phyloP scores from a whole-genome alignment of 306 rosid genomes.

The Cyclanthera cordifolia region DNA sequence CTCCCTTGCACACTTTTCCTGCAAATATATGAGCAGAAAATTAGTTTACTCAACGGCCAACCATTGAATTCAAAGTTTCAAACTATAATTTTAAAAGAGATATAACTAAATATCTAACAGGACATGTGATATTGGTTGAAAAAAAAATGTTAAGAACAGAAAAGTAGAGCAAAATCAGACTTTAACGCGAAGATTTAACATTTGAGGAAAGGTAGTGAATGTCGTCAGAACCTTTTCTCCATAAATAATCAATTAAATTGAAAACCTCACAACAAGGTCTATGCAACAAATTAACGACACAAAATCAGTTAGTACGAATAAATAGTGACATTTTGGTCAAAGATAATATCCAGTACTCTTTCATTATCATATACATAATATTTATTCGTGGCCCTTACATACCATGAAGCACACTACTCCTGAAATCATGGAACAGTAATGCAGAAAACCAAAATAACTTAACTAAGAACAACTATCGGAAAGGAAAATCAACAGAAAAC shows the following conservation, averaged over 20 bases:
- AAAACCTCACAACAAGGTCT: not conserved
- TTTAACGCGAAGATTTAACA: not conserved
- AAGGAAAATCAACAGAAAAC: not conserved
- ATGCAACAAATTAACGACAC: not conserved
- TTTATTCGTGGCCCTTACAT: not conserved
- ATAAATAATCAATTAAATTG: not conserved
- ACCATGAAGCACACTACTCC: not conserved
- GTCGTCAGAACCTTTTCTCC: not conserved
- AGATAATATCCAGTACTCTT: not conserved
- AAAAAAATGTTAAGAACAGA: not conserved
- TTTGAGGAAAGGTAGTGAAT: not conserved
- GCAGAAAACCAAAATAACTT: not conserved
- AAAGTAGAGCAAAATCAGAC: not conserved
- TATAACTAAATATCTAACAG: not conserved
- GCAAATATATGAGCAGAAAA: constrained; percentile 19
- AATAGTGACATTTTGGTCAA: not conserved
- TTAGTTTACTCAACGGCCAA: not conserved
- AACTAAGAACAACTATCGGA: not conserved
- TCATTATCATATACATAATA: not conserved
- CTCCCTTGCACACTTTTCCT: constrained; percentile 39
- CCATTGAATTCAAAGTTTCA: not conserved
- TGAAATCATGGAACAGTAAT: not conserved
- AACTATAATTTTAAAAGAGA: not conserved
- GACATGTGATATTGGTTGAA: not conserved
- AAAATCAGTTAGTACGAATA: not conserved